A percentile compares a stretch with the other conserved stretches of the same genome.
Evolutionary conservation across 768 basidiomycete species (phyloP).

Genomic region (Gyrodon lividus): DNA sequence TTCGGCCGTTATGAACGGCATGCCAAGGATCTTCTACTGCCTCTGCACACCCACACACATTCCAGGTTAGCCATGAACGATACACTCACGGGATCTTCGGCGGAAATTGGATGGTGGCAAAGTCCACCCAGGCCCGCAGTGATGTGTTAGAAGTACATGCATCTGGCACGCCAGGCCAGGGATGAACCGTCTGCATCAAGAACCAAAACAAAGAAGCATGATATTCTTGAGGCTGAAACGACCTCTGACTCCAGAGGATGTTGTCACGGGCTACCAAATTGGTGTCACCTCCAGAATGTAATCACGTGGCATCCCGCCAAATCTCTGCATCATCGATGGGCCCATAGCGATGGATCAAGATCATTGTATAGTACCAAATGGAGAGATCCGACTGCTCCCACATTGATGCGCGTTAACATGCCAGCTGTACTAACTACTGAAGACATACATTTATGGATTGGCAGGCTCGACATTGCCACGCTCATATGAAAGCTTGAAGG

Average conservation of each 20-base stretch:
- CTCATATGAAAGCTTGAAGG: constrained; percentile 19
- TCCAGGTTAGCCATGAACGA: constrained; percentile 12
- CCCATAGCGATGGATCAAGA: constrained; percentile 55
- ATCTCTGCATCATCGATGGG: background rate
- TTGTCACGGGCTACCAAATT: constrained; percentile 12
- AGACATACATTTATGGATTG: constrained; percentile 1
- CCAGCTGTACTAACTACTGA: background rate
- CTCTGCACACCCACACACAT: constrained; percentile 9
- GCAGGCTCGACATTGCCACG: constrained; percentile 15
- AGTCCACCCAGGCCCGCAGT: constrained; percentile 20
- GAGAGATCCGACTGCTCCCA: background rate
- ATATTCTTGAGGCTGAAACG: constrained; percentile 21
- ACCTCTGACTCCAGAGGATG: constrained; percentile 23
- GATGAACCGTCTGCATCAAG: constrained; percentile 2
- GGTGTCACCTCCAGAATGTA: constrained; percentile 4
- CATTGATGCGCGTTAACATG: background rate
- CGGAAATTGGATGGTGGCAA: constrained; percentile 27
- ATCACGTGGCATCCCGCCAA: constrained; percentile 2
- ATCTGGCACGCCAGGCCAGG: background rate
- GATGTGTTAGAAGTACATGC: constrained; percentile 16
- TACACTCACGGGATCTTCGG: constrained; percentile 17
- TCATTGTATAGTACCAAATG: constrained; percentile 39
- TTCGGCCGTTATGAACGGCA: constrained; percentile 25
- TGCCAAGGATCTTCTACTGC: constrained; percentile 12
- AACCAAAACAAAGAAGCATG: constrained; percentile 8